These are phyloP conservation scores for Auriscalpium microsporum DNA, from an alignment of 768 basidiomycete genomes.

Conservation along the genomic window DNA sequence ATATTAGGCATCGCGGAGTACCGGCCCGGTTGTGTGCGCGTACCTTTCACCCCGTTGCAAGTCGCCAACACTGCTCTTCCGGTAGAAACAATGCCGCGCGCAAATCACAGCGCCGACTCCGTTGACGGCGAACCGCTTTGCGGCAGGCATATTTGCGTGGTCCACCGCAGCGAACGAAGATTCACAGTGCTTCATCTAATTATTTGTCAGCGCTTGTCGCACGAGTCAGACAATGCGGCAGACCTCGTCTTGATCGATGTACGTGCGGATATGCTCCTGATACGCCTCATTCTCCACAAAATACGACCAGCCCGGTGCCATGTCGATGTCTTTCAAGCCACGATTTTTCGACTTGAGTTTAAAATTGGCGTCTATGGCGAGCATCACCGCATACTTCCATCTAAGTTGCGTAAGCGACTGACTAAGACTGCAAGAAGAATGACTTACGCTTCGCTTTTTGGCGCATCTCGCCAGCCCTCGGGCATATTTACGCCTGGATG, in stretches of 20 bases:
- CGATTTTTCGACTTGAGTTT: neutral
- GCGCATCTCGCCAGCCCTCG: conserved; percentile 7
- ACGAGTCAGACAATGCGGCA: conserved; percentile 18
- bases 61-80: neutral
- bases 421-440: neutral
- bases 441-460: conserved; percentile 10
- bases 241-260: neutral
- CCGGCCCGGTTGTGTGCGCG: neutral
- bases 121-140: neutral
- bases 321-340: neutral
- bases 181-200: neutral
- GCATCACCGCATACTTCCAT: conserved; percentile 6
- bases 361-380: conserved; percentile 1
- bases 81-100: neutral
- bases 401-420: neutral
- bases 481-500: conserved; percentile 14
- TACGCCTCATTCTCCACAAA: neutral
- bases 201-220: no score
- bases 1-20: neutral
- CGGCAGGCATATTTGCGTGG: neutral
- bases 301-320: neutral
- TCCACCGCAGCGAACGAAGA: neutral
- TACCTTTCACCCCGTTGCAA: neutral
- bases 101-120: conserved; percentile 7
- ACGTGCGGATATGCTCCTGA: neutral